Percentiles rank a stretch among this genome's conserved stretches.
Evolutionary conservation across 2,329 filamentous ascomycete species (phyloP).

Genomic region (Orbilia quercus): DNA sequence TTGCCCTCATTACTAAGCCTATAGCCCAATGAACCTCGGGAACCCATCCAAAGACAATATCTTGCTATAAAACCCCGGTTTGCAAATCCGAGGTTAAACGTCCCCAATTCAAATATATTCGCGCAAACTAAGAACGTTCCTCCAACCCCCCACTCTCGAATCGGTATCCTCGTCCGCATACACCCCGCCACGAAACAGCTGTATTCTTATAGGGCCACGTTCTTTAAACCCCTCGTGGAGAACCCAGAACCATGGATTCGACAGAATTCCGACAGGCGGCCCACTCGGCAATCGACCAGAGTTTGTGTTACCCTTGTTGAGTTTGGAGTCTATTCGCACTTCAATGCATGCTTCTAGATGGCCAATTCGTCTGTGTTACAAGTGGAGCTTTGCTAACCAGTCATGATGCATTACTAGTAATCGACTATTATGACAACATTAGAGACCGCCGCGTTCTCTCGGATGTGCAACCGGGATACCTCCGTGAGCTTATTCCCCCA

Average conservation of each 20-base stretch:
- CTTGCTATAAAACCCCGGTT: background rate
- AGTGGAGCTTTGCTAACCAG: background rate
- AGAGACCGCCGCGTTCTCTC: slow-evolving; percentile 78
- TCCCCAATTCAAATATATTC: background rate
- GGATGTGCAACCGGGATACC: slow-evolving; percentile 83
- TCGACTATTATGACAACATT: slow-evolving; percentile 83
- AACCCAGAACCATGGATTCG: slow-evolving; percentile 73
- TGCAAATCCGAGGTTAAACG: background rate
- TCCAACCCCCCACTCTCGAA: background rate
- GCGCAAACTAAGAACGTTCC: background rate
- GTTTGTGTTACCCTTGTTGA: slow-evolving; percentile 66
- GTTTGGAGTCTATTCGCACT: slow-evolving; percentile 26
- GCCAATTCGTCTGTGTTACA: background rate
- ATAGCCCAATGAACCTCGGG: background rate
- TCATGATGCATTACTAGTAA: slow-evolving; percentile 69
- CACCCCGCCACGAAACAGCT: background rate
- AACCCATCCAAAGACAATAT: background rate
- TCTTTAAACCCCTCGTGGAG: slow-evolving; percentile 13
- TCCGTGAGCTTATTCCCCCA: slow-evolving; percentile 79
- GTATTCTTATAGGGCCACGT: background rate
- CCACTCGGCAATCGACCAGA: slow-evolving; percentile 82
- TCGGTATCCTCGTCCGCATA: background rate
- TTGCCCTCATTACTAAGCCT: background rate
- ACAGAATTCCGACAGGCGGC: slow-evolving; percentile 81
- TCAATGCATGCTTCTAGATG: background rate